Percentiles rank a stretch among this genome's conserved stretches.
Conservation (phyloP, 1,284 basidiomycete genomes). For the Blastosporella zonata region DNA sequence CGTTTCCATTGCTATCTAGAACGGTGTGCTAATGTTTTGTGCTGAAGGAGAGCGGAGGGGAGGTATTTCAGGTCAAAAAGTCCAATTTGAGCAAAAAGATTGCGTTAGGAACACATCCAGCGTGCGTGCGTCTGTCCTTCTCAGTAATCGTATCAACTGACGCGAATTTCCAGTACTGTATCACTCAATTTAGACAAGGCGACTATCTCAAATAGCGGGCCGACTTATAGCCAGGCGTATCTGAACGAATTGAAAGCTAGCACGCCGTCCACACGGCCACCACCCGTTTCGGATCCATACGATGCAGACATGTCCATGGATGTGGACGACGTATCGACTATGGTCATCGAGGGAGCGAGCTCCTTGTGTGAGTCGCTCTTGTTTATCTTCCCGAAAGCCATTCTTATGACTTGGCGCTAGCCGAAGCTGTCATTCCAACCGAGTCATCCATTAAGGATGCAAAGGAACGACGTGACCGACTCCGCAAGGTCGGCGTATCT, state of each 20-base stretch:
- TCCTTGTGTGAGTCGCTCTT: constrained; percentile 10
- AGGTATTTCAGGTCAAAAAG: constrained; percentile 75
- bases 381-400: background rate
- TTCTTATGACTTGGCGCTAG: constrained; percentile 6
- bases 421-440: constrained; percentile 63
- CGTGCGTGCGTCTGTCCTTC: constrained; percentile 31
- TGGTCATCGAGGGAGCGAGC: constrained; percentile 11
- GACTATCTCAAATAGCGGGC: constrained; percentile 47
- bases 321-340: constrained; percentile 37
- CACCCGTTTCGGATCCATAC: constrained; percentile 35
- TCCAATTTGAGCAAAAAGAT: constrained; percentile 69
- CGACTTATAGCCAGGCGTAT: constrained; percentile 75
- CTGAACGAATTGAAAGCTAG: constrained; percentile 81
- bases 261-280: constrained; percentile 61
- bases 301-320: constrained; percentile 57
- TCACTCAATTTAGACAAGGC: constrained; percentile 51
- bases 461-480: constrained; percentile 73
- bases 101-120: constrained; percentile 49
- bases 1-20: constrained; percentile 23
- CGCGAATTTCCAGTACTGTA: constrained; percentile 24
- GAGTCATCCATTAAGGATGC: constrained; percentile 75
- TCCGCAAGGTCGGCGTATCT: constrained; percentile 43
- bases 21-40: constrained; percentile 24
- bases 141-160: constrained; percentile 4
- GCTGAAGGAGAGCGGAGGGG: constrained; percentile 50